Conservation (phyloP, 2,329 filamentous ascomycete species). For the Xylaria digitata region DNA sequence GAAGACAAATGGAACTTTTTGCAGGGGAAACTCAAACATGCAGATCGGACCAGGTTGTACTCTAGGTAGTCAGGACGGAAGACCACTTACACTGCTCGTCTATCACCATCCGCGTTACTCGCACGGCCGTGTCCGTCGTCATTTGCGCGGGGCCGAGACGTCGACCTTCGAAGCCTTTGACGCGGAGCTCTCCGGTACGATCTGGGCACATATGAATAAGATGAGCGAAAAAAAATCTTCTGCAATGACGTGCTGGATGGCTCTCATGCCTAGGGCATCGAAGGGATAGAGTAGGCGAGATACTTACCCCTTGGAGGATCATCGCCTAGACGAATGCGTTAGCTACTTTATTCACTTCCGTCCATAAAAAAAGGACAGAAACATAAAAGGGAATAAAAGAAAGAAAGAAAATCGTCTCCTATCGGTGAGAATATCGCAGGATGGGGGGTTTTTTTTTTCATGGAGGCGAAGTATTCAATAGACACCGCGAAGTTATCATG, state of each 20-base stretch:
- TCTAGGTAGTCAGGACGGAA: background rate
- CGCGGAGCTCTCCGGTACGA: slow-evolving; percentile 92
- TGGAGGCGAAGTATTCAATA: no score
- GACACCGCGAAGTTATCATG: no score
- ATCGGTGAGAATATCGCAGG: no score
- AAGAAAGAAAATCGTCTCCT: no score
- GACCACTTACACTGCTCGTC: slow-evolving; percentile 77
- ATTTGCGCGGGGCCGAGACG: slow-evolving; percentile 93
- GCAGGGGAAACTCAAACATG: background rate
- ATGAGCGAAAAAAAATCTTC: slow-evolving; percentile 12
- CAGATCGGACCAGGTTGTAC: no score
- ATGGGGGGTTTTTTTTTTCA: no score
- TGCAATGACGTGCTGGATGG: background rate
- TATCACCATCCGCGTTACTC: slow-evolving; percentile 89
- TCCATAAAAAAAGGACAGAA: background rate
- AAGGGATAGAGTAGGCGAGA: slow-evolving; percentile 2
- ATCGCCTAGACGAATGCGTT: slow-evolving; percentile 70
- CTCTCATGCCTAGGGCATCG: background rate
- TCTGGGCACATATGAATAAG: slow-evolving; percentile 66
- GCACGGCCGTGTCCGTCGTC: slow-evolving; percentile 97
- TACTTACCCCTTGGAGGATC: slow-evolving; percentile 86
- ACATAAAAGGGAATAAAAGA: background rate
- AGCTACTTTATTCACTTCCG: background rate
- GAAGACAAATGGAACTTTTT: background rate
- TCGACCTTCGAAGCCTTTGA: slow-evolving; percentile 90